Base-by-base conservation (phyloP, 805 yeast genomes). In the Priceomyces medius region DNA sequence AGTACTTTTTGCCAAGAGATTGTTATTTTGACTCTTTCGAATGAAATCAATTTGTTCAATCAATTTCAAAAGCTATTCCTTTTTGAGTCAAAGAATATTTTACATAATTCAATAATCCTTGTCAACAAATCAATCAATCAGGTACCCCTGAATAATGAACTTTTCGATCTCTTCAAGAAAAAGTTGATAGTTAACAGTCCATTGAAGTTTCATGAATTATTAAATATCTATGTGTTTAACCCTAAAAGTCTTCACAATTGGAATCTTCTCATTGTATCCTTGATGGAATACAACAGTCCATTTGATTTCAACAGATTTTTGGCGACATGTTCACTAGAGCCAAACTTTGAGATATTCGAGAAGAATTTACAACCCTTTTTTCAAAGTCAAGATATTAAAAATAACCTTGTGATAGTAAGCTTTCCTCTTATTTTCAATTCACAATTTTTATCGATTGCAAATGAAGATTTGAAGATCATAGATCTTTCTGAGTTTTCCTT, bases 51-150 rank as follows among this genome's bases (percentile, higher is more conserved):
- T 35, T 41, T 49, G 19, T 48, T 48, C 19, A 47, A 43, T 17
- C 45, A 46, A 20, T 55, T 49, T 14, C 50, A 57, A 9, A 48
- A 47, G 21, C 46, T 61, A 24, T 37, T 54, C 19, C 50, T 65
- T 2, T 68, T 48, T 44, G 54, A 70, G 26, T 63, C 67, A 47
- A 67, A 67, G 37, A 66, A 71, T 45, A 62, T 65, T 20, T 54
- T 79, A 7, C 83, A 79, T 46, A 77, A 77, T 51, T 67, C 80
- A 0, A 72, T 78, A 14, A 77, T 79, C 12, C 63, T 77, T 49
- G 68, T 76, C 7, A 77, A 77, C 48, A 76, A 74, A 50, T 66
- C 68, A 16, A 49, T 59, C 48, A 48, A 54, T 20, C 52, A 39
- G 35, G 46, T 37, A 21, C 19, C 32, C 28, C 39, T 40, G 23